These are phyloP conservation scores for Chamaecrista fasciculata DNA, from an alignment of 306 rosid species.

Conservation along the genomic window DNA sequence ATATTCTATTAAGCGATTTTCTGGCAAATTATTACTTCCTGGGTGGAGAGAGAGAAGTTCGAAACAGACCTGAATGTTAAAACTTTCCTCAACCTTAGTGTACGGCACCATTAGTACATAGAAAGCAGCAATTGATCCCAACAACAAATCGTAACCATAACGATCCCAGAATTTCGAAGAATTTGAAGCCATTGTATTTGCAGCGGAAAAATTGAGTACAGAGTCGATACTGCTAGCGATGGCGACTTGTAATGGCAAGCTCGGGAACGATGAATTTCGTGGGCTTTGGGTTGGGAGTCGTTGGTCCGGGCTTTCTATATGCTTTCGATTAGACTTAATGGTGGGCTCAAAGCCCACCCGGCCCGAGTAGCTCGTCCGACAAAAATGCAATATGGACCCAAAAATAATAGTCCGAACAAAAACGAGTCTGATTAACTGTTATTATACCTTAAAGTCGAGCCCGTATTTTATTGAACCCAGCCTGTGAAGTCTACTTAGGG, in stretches of 20 bases:
- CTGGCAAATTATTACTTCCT: not conserved
- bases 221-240: not conserved
- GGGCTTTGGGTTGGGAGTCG: not conserved
- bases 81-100: constrained; percentile 96
- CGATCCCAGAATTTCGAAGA: constrained; percentile 42
- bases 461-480: too few relatives aligned
- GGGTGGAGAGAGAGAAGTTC: not conserved
- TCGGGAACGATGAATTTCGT: not conserved
- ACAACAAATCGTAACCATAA: constrained; percentile 67
- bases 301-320: not conserved
- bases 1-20: not conserved
- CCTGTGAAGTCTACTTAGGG: too few relatives aligned
- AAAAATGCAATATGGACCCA: too few relatives aligned
- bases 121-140: constrained; percentile 62
- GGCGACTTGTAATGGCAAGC: not conserved
- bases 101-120: constrained; percentile 70
- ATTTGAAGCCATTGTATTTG: constrained; percentile 53
- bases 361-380: too few relatives aligned
- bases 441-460: too few relatives aligned
- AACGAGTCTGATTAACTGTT: too few relatives aligned
- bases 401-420: too few relatives aligned
- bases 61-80: constrained; percentile 71
- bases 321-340: too few relatives aligned
- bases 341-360: too few relatives aligned
- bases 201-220: not conserved